A percentile compares a stretch with the other conserved stretches of the same genome.
Conservation (phyloP, 306 rosid species). For the Pyrus bretschneideri region DNA sequence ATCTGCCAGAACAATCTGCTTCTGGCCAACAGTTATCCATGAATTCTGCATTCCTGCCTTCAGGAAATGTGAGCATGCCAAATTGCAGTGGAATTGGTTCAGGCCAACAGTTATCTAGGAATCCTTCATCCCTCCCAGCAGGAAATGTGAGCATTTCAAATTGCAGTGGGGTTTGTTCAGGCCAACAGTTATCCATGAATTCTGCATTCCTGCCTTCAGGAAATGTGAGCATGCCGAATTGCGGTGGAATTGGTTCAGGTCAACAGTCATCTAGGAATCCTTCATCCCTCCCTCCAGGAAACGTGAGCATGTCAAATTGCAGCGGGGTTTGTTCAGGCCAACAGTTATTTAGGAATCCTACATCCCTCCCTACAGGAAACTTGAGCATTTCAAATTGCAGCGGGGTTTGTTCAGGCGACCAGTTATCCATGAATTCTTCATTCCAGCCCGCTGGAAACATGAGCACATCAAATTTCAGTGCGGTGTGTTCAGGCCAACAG, state of each 20-base stretch:
- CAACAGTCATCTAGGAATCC: constrained; percentile 37
- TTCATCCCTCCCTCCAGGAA: constrained; percentile 30
- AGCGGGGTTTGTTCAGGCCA: constrained; percentile 25
- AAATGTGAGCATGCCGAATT: constrained; percentile 30
- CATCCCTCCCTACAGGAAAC: constrained; percentile 29
- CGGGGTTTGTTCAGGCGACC: constrained; percentile 27
- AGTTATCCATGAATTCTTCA: constrained; percentile 35
- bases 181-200: constrained; percentile 34
- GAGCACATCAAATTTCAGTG: constrained; percentile 29
- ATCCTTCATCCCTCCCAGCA: constrained; percentile 31
- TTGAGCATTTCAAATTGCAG: constrained; percentile 21
- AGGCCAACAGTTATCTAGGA: constrained; percentile 35
- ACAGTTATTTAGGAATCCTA: constrained; percentile 34
- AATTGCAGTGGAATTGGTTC: constrained; percentile 22
- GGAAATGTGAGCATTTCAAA: constrained; percentile 29
- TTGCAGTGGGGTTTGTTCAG: constrained; percentile 22
- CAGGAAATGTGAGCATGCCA: constrained; percentile 24
- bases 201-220: constrained; percentile 31
- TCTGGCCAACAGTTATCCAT: constrained; percentile 39
- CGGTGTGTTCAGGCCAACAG: constrained; percentile 32
- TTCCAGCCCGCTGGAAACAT: constrained; percentile 25
- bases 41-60: constrained; percentile 35
- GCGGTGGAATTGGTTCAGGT: constrained; percentile 16
- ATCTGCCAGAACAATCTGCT: constrained; percentile 40
- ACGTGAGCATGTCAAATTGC: constrained; percentile 32